Conservation (phyloP, 208 protist species). For the Leishmania aethiopica region DNA sequence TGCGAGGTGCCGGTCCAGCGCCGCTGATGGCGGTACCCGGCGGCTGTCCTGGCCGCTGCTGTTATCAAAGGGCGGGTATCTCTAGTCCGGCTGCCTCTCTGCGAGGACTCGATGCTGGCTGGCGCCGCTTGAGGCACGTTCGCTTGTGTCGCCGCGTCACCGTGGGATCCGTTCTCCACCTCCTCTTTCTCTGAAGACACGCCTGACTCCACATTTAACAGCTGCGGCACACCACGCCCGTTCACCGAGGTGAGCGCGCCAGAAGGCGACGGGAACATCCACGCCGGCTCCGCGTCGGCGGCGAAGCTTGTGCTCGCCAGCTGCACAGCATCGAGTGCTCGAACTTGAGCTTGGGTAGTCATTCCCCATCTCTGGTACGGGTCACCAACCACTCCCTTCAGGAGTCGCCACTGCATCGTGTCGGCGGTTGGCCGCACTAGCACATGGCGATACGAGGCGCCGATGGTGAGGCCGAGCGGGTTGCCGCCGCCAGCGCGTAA, state of each 20-base stretch:
- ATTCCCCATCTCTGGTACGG: conserved; percentile 56
- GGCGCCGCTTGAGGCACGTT: background rate
- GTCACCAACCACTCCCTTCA: conserved; percentile 39
- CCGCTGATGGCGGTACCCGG: conserved; percentile 17
- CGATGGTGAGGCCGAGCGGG: conserved; percentile 44
- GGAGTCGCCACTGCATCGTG: conserved; percentile 33
- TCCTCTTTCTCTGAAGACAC: background rate
- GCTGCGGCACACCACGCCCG: conserved; percentile 4
- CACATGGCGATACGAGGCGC: conserved; percentile 42
- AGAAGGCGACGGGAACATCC: background rate
- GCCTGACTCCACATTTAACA: conserved; percentile 14
- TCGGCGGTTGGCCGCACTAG: conserved; percentile 29
- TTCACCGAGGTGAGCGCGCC: background rate
- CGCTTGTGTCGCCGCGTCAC: background rate
- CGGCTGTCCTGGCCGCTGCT: conserved; percentile 19
- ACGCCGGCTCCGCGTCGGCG: background rate
- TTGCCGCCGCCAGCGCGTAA: conserved; percentile 50
- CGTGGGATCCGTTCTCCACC: background rate
- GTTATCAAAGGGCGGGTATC: background rate
- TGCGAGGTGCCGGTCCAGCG: conserved; percentile 24
- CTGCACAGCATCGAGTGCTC: conserved; percentile 12
- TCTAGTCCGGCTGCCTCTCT: background rate
- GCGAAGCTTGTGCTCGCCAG: background rate
- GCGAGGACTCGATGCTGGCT: background rate
- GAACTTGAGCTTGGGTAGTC: conserved; percentile 29